Conservation (phyloP, 2,329 filamentous ascomycete species). For the Paraphoma sp. region DNA sequence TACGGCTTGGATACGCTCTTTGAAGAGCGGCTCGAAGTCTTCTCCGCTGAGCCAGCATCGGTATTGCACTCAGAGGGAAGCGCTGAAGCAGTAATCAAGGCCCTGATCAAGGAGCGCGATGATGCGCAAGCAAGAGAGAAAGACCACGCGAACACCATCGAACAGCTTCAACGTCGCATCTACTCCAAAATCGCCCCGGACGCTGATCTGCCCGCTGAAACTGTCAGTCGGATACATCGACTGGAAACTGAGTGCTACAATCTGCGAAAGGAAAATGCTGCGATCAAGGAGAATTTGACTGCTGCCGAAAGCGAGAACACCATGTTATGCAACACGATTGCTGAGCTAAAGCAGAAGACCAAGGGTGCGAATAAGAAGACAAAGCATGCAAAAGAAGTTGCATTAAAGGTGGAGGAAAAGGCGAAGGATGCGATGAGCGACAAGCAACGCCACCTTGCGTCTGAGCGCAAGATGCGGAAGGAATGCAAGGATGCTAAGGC, state of each 20-base stretch:
- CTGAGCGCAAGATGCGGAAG: conserved; percentile 22
- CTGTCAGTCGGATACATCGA: conserved; percentile 13
- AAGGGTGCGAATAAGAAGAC: conserved; percentile 26
- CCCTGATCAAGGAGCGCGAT: conserved; percentile 8
- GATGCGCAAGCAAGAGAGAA: conserved; percentile 7
- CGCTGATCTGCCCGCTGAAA: background rate
- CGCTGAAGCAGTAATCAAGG: conserved; percentile 5
- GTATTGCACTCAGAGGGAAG: background rate
- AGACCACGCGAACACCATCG: conserved; percentile 1
- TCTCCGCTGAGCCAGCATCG: background rate
- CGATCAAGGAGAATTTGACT: conserved; percentile 12
- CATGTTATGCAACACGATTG: conserved; percentile 10
- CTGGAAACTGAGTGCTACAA: conserved; percentile 16
- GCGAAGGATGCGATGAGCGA: conserved; percentile 20
- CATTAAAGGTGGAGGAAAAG: conserved; percentile 20
- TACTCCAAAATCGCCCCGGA: background rate
- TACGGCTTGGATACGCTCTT: conserved; percentile 11
- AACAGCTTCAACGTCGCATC: conserved; percentile 6
- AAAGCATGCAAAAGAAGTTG: conserved; percentile 21
- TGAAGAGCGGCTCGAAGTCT: background rate
- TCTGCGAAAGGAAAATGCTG: conserved; percentile 13
- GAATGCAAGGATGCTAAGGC: conserved; percentile 21
- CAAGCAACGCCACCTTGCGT: conserved; percentile 13
- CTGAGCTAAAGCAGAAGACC: conserved; percentile 16
- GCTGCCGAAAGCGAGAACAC: conserved; percentile 12